Evolutionary conservation across 2,329 filamentous ascomycete species (phyloP).

Genomic region (Kalaharituber pfeilii): DNA sequence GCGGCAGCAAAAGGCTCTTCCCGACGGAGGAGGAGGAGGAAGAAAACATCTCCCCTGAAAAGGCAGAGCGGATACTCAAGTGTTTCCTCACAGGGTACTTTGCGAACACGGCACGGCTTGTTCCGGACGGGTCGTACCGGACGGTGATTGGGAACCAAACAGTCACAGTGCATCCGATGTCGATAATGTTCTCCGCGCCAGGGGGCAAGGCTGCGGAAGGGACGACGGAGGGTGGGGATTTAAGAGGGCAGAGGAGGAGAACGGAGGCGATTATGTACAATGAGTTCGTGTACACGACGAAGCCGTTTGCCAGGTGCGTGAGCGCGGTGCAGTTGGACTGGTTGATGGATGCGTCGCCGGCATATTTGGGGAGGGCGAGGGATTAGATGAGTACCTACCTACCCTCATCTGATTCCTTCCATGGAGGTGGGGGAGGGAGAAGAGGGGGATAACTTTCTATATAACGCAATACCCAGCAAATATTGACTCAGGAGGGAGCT

Average conservation of each 20-base stretch:
- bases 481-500: not conserved
- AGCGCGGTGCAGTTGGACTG: conserved; percentile 35
- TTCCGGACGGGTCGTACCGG: conserved; percentile 42
- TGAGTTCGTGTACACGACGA: conserved; percentile 37
- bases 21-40: conserved; percentile 9
- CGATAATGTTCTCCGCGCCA: conserved; percentile 31
- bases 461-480: not conserved
- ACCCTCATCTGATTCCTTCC: not conserved
- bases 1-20: not conserved
- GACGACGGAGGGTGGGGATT: conserved; percentile 6
- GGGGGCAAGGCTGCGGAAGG: conserved; percentile 6
- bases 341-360: conserved; percentile 30
- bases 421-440: not conserved
- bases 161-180: conserved; percentile 36
- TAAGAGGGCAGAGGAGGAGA: conserved; percentile 27
- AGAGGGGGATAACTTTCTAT: not conserved
- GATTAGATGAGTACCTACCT: not conserved
- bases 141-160: conserved; percentile 32
- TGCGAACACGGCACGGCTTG: conserved; percentile 42
- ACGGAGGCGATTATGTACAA: conserved; percentile 37
- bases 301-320: conserved; percentile 36
- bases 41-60: conserved; percentile 32
- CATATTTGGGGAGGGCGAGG: not conserved
- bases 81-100: conserved; percentile 47
- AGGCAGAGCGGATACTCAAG: conserved; percentile 38